A percentile compares a stretch with the other conserved stretches of the same genome.
phyloP scores from a whole-genome alignment of 306 rosid genomes.

The Quercus ilex region DNA sequence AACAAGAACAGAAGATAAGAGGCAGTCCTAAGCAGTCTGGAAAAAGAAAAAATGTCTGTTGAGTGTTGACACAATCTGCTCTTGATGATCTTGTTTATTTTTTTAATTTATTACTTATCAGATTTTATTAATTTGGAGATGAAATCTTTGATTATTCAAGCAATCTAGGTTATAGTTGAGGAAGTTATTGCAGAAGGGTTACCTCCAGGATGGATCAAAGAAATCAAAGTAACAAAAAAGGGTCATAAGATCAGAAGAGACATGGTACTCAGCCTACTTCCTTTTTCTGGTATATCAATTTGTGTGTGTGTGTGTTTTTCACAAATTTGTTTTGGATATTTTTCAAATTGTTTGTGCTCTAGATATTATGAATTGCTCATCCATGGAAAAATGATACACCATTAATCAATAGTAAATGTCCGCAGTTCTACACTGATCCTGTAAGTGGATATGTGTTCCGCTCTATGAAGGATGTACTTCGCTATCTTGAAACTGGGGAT shows the following conservation, averaged over 20 bases:
- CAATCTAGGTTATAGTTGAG: conserved; percentile 63
- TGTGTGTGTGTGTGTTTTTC: neutral
- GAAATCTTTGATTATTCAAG: conserved; percentile 45
- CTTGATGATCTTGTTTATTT: neutral
- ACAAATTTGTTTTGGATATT: neutral
- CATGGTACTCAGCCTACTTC: conserved; percentile 36
- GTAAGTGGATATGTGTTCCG: conserved; percentile 48
- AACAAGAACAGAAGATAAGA: conserved; percentile 26
- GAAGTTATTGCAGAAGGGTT: conserved; percentile 49
- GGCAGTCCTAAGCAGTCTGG: conserved; percentile 27
- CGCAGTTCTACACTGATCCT: conserved; percentile 72
- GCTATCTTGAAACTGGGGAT: conserved; percentile 48
- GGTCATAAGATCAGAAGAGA: conserved; percentile 45
- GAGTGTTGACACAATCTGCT: conserved; percentile 37
- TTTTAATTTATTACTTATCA: conserved; percentile 3
- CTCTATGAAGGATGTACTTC: conserved; percentile 49
- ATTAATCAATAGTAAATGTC: conserved; percentile 8
- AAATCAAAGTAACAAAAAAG: conserved; percentile 40
- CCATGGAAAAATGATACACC: neutral
- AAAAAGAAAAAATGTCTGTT: conserved; percentile 56
- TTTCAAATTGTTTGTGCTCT: neutral
- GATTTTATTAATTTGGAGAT: conserved; percentile 29
- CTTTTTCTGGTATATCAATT: conserved; percentile 6
- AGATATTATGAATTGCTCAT: neutral
- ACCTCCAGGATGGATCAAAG: conserved; percentile 65